phyloP scores from a whole-genome alignment of 2,329 filamentous ascomycete genomes.

The Talaromyces islandicus region DNA sequence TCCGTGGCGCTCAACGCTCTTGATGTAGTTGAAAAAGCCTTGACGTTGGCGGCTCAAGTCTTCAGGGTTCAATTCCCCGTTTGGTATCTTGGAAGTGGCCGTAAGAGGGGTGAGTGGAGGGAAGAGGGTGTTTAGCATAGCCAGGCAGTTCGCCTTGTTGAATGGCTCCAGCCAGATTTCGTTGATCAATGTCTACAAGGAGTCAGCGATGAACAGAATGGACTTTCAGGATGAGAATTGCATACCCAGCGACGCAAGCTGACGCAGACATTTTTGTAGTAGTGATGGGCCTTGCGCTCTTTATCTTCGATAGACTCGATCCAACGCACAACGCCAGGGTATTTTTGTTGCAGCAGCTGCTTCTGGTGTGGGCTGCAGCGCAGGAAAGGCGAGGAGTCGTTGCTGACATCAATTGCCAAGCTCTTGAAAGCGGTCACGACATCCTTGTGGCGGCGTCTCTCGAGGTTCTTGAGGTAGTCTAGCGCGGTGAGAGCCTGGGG shows the following conservation, averaged over 20 bases:
- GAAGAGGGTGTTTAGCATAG: constrained; percentile 63
- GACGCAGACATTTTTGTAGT: constrained; percentile 58
- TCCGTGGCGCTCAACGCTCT: constrained; percentile 51
- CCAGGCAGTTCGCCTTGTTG: constrained; percentile 60
- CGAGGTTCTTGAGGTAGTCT: constrained; percentile 61
- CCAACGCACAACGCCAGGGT: constrained; percentile 53
- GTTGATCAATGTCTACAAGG: constrained; percentile 54
- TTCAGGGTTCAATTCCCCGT: constrained; percentile 41
- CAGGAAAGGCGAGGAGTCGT: constrained; percentile 17
- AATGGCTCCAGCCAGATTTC: constrained; percentile 58
- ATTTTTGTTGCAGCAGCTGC: constrained; percentile 44
- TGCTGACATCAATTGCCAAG: constrained; percentile 38
- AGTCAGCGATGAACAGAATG: neutral
- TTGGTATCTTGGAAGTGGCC: constrained; percentile 39
- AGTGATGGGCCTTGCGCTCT: constrained; percentile 46
- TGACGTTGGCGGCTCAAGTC: constrained; percentile 54
- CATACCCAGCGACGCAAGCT: constrained; percentile 59
- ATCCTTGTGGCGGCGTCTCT: constrained; percentile 55
- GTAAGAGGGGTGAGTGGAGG: constrained; percentile 47
- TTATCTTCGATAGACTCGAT: constrained; percentile 47
- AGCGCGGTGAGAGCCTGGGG: constrained; percentile 59
- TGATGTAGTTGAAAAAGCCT: constrained; percentile 58
- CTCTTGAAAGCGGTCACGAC: constrained; percentile 49
- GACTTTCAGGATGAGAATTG: neutral
- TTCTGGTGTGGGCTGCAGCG: constrained; percentile 43